phyloP scores from a whole-genome alignment of 163 green algal species.

The Prototheca cutis region DNA sequence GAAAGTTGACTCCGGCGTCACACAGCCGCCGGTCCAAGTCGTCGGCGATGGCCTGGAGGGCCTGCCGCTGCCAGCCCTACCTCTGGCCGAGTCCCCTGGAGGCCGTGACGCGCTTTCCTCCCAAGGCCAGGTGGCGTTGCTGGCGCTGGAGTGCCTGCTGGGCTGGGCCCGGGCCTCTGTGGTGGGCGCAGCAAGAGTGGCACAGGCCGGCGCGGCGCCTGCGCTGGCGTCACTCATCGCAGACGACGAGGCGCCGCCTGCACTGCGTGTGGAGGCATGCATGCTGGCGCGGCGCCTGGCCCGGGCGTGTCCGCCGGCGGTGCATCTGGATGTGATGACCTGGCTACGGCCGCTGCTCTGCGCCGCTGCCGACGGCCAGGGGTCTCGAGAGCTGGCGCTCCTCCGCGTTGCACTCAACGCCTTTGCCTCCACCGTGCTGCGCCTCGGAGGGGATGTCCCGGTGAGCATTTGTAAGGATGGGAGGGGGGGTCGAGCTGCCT shows the following conservation, averaged over 20 bases:
- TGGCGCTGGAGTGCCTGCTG: slow-evolving; percentile 29
- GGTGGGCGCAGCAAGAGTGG: slow-evolving; percentile 27
- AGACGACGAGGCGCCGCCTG: slow-evolving; percentile 6
- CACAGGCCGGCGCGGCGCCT: slow-evolving; percentile 16
- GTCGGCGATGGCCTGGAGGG: background rate
- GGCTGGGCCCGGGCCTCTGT: slow-evolving; percentile 27
- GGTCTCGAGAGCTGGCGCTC: slow-evolving; percentile 28
- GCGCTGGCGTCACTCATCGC: slow-evolving; percentile 20
- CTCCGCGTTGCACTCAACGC: slow-evolving; percentile 39
- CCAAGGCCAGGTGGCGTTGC: slow-evolving; percentile 8
- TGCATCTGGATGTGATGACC: slow-evolving; percentile 23
- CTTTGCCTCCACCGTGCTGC: slow-evolving; percentile 30
- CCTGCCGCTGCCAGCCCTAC: background rate
- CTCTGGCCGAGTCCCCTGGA: too few relatives aligned
- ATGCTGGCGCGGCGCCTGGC: slow-evolving; percentile 7
- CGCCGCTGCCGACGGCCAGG: slow-evolving; percentile 55
- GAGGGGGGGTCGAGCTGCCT: background rate
- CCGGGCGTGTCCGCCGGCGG: background rate
- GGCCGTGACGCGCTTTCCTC: background rate
- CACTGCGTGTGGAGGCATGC: slow-evolving; percentile 13
- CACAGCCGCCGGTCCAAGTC: background rate
- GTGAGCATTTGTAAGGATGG: slow-evolving; percentile 14
- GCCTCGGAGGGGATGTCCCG: slow-evolving; percentile 21
- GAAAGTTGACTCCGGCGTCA: too few relatives aligned
- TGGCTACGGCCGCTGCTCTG: slow-evolving; percentile 61